Evolutionary conservation across 2,329 filamentous ascomycete species (phyloP).

Genomic region (Pseudocercospora pini-densiflorae): DNA sequence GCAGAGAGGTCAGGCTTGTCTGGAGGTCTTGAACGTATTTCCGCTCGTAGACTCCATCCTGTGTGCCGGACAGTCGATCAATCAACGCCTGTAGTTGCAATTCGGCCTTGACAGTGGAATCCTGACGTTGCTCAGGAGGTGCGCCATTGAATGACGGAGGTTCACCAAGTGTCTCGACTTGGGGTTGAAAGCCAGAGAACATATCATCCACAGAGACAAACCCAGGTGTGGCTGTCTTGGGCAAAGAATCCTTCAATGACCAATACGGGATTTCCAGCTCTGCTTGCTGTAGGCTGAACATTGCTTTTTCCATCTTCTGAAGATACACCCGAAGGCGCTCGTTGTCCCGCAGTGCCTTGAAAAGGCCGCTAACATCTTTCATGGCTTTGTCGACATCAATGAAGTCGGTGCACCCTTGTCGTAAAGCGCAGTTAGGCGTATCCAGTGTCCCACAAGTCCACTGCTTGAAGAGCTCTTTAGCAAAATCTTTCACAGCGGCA

Average conservation of each 20-base stretch:
- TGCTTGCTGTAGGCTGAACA: not conserved
- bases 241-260: not conserved
- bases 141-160: not conserved
- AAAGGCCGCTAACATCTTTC: not conserved
- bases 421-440: not conserved
- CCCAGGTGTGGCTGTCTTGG: not conserved
- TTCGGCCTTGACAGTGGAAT: not conserved
- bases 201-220: conserved; percentile 11
- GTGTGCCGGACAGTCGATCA: not conserved
- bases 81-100: not conserved
- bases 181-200: not conserved
- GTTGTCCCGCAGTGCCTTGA: conserved; percentile 15
- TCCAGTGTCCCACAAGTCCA: conserved; percentile 8
- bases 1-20: conserved; percentile 11
- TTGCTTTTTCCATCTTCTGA: not conserved
- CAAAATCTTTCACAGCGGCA: not conserved
- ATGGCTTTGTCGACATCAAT: conserved; percentile 7
- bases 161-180: not conserved
- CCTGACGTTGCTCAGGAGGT: not conserved
- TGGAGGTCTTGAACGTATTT: conserved; percentile 12
- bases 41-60: not conserved
- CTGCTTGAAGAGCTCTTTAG: conserved; percentile 1
- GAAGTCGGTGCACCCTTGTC: not conserved
- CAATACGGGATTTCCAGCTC: not conserved
- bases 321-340: conserved; percentile 8